Base-by-base conservation (phyloP, 495 filamentous ascomycete species). In the Astrocystis sublimbata region DNA sequence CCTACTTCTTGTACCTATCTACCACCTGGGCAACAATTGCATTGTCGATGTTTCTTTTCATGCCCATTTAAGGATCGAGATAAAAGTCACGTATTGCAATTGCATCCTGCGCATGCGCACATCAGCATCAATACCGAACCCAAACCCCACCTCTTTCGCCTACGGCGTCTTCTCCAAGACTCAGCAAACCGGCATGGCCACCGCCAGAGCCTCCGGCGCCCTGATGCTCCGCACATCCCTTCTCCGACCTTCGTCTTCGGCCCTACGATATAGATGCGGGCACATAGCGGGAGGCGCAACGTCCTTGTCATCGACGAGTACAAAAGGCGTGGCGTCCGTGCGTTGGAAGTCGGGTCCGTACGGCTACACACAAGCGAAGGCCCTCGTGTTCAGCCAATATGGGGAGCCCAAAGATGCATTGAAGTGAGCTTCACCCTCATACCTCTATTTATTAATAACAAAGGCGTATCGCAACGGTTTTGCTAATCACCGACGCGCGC, bases 301-400 rank as follows among this genome's bases (percentile, higher is more conserved):
- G 28, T n/a, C n/a, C n/a, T n/a, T n/a, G n/a, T n/a, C n/a, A n/a
- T 3, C 23, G 30, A 47, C 17, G 10, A 28, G 21, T 30, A 5
- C n/a, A n/a, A n/a, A n/a, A 13, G 49, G 38, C 5, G 41, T 65
- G 50, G 45, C 49, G 26, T 47, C 26, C 33, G 64, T 68, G 23
- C 70, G 70, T 0, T 65, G 69, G 71, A 76, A 75, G 42, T 81
- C 79, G 49, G 79, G 89, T 21, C 81, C 83, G 28, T 98, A 96
- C 72, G 96, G 96, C 63, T 98, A 98, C 78, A 93, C 89, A n/a
- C 94, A 98, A 77, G 88, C 96, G 59, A 96, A 96, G 80, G 85
- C 92, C 0, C 86, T 99, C 51, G 85, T 92, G 5, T 97, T 96
- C 73, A 85, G 86, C 47, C 82, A 88, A 68, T 88, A 93, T 72